Conservation (phyloP, 2,329 filamentous ascomycete genomes). For the Xenosphaeropsis pyriputrescens region DNA sequence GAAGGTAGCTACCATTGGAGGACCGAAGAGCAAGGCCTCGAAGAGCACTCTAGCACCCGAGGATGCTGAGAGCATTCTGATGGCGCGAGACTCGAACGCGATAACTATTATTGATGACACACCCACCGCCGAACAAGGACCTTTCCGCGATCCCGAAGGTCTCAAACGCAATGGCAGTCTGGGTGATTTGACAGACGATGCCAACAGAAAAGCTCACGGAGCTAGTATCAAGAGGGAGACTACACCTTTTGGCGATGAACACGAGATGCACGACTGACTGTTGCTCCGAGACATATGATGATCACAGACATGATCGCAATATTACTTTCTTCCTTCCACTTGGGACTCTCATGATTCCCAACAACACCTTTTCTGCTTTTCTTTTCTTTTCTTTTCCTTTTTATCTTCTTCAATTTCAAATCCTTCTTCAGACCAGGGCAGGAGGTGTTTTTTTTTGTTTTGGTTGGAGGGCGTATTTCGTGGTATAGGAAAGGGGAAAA, state of each 20-base stretch:
- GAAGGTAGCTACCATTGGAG: constrained; percentile 31
- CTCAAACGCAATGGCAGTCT: constrained; percentile 28
- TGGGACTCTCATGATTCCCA: too few species aligned
- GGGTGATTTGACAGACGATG: constrained; percentile 40
- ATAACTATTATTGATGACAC: constrained; percentile 35
- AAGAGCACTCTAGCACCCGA: constrained; percentile 8
- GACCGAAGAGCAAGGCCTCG: constrained; percentile 27
- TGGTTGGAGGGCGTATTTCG: too few species aligned
- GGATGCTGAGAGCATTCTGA: constrained; percentile 7
- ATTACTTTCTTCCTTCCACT: too few species aligned
- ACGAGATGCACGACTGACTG: constrained; percentile 32
- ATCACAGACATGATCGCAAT: too few species aligned
- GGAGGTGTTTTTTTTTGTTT: too few species aligned
- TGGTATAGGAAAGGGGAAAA: too few species aligned
- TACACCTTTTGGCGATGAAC: constrained; percentile 43
- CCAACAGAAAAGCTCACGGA: constrained; percentile 21
- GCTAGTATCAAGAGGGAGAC: constrained; percentile 19
- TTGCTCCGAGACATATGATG: too few species aligned
- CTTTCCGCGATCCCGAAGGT: constrained; percentile 37
- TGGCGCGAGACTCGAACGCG: constrained; percentile 24
- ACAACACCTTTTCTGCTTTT: too few species aligned
- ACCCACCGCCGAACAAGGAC: constrained; percentile 34
- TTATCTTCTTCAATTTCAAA: too few species aligned
- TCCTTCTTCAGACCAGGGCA: too few species aligned
- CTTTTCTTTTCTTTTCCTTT: too few species aligned